These are phyloP conservation scores for Salix suchowensis DNA, from an alignment of 345 rosid genomes.

Conservation along the genomic window DNA sequence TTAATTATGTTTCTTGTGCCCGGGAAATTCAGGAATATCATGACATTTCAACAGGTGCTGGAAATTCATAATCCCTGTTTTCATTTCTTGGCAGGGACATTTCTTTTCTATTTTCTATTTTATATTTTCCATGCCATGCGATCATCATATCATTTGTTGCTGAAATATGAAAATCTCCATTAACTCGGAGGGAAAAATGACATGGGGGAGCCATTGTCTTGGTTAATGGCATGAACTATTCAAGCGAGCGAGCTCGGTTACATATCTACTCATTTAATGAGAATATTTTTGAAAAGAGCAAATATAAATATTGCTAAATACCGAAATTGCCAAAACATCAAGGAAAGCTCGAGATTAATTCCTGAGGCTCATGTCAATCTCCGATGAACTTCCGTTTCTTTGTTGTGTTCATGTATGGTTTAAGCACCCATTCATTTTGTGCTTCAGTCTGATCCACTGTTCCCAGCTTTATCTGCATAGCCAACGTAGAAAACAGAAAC, in stretches of 20 bases:
- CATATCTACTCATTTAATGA: neutral
- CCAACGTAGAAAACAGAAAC: neutral
- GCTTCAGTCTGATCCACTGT: conserved; percentile 87
- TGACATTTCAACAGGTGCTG: too few species aligned
- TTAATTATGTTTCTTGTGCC: too few species aligned
- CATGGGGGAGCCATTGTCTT: neutral
- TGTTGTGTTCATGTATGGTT: conserved; percentile 84
- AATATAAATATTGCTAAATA: neutral
- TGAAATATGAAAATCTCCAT: too few species aligned
- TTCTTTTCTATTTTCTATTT: too few species aligned
- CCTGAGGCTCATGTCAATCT: conserved; percentile 30
- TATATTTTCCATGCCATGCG: too few species aligned
- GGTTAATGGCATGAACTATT: neutral
- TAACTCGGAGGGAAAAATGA: too few species aligned
- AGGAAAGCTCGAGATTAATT: neutral
- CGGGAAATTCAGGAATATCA: too few species aligned
- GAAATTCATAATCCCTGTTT: too few species aligned
- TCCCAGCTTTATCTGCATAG: conserved; percentile 69
- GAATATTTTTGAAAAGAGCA: neutral
- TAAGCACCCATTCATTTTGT: conserved; percentile 66
- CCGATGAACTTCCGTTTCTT: conserved; percentile 63
- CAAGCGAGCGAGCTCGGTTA: too few species aligned
- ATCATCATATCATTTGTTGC: too few species aligned
- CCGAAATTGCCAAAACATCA: neutral
- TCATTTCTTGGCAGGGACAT: too few species aligned